Evolutionary conservation across 352 stramenopile species (phyloP), one percentile per base, ranked within the genome.

Genomic region (Phytophthora chlamydospora): DNA sequence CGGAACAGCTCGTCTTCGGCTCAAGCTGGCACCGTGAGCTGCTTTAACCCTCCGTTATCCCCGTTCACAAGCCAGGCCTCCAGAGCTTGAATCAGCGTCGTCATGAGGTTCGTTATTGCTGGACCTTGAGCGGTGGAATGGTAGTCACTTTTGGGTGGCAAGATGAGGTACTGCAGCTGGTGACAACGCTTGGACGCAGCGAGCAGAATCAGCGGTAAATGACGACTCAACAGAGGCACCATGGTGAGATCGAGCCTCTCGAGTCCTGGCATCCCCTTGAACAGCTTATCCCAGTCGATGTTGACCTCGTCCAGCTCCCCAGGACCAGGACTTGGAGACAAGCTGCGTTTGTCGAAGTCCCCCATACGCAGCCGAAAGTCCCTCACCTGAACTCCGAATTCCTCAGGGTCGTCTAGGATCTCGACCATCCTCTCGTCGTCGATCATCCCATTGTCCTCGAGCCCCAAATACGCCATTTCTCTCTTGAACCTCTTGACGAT

Each of bases 161-260:
- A 17, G 32, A 39, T 46, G 14, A 57, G 10, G 3, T 14, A 35
- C 32, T 57, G 35, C 19, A 57, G 9, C 2, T 27, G 8, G 5
- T 2, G 49, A 17, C 36, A 57, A 34, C 17, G n/a, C 6, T 16
- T 57, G 9, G 49, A 34, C 4, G 49, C 49, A 29, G 49, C 19
- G 11, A 47, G n/a, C 36, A 57, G 6, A 16, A 57, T 57, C 16
- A 32, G 5, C 0, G 16, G 21, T 29, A 57, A 2, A 27, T 56
- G 48, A 0, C 35, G 35, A 45, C 49, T 57, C n/a, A 31, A 16
- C 24, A 57, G n/a, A 12, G 49, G 29, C 5, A 32, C 19, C 7
- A 12, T 46, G 35, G 4, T 4, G 1, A 57, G 14, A 11, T 57
- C 24, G 6, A 57, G 36, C 11, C 49, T 6, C 24, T 11, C 33